Evolutionary conservation across 1,284 basidiomycete species (phyloP).

Genomic region (Trichosporon coremiiforme): DNA sequence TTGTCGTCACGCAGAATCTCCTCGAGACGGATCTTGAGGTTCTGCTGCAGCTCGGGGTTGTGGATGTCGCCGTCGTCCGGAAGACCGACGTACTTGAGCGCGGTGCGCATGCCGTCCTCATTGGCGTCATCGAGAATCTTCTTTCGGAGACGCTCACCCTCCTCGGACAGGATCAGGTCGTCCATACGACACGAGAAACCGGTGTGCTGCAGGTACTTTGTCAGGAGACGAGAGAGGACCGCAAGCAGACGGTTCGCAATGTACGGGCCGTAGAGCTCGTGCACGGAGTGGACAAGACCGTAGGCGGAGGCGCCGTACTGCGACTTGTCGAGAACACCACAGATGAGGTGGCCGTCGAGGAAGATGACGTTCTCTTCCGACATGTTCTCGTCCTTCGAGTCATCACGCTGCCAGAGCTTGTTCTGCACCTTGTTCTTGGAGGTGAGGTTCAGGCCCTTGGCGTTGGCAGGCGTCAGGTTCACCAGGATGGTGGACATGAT

Average conservation of each 20-base stretch:
- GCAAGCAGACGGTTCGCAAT: constrained; percentile 88
- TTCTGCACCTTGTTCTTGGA: constrained; percentile 86
- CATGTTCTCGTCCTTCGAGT: constrained; percentile 55
- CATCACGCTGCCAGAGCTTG: constrained; percentile 69
- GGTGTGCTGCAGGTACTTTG: constrained; percentile 94
- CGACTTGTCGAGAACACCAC: constrained; percentile 94
- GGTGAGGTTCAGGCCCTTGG: constrained; percentile 80
- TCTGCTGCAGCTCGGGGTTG: constrained; percentile 57
- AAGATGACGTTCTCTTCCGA: constrained; percentile 86
- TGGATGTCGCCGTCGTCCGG: constrained; percentile 77
- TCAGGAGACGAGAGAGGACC: constrained; percentile 89
- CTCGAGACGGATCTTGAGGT: constrained; percentile 68
- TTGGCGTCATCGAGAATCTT: constrained; percentile 70
- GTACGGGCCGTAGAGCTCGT: constrained; percentile 94
- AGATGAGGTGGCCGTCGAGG: constrained; percentile 88
- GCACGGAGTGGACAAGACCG: constrained; percentile 96
- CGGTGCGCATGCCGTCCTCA: constrained; percentile 78
- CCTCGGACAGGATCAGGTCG: constrained; percentile 84
- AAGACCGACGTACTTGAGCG: constrained; percentile 67
- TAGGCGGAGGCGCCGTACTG: constrained; percentile 96
- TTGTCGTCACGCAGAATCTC: constrained; percentile 95
- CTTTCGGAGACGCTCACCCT: constrained; percentile 73
- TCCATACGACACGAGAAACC: constrained; percentile 99
- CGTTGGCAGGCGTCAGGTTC: constrained; percentile 83
- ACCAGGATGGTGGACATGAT: constrained; percentile 88